A percentile compares a stretch with the other conserved stretches of the same genome.
These are phyloP conservation scores for Chaetomium sp. DNA, from an alignment of 2,329 filamentous ascomycete genomes.

Conservation along the genomic window DNA sequence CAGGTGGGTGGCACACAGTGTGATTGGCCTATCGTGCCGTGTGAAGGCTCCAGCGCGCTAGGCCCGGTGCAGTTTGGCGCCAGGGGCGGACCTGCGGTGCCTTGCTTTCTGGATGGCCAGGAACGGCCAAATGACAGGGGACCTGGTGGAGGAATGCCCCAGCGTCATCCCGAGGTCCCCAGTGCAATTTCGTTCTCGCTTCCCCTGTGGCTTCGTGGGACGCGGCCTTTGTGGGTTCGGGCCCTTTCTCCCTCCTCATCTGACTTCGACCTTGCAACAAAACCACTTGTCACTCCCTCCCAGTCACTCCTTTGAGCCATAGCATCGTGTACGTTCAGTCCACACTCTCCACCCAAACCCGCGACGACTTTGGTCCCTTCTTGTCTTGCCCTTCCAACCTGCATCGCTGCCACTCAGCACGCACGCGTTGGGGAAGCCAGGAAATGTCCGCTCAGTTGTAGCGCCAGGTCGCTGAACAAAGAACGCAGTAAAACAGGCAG, in stretches of 20 bases:
- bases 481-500: conserved; percentile 9
- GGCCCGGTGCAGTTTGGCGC: conserved; percentile 7
- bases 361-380: conserved; percentile 1
- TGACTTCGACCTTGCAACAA: conserved; percentile 19
- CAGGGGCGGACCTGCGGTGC: conserved; percentile 9
- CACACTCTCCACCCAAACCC: conserved; percentile 2
- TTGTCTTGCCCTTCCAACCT: background rate
- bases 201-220: conserved; percentile 16
- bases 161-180: conserved; percentile 19
- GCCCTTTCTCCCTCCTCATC: conserved; percentile 11
- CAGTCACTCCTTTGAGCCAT: conserved; percentile 22
- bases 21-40: conserved; percentile 16
- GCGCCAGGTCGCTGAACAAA: conserved; percentile 18
- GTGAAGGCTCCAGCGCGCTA: conserved; percentile 9
- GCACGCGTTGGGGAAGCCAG: conserved; percentile 11
- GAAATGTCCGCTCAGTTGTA: conserved; percentile 21
- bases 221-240: conserved; percentile 18
- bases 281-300: conserved; percentile 22
- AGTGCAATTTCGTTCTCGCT: conserved; percentile 25
- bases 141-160: conserved; percentile 9
- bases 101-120: conserved; percentile 12
- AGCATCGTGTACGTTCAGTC: conserved; percentile 16
- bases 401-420: conserved; percentile 15
- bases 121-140: conserved; percentile 18
- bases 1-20: conserved; percentile 2